Base-by-base conservation (phyloP, 225 moss, liverwort and hornwort species). In the Takakia lepidozioides region DNA sequence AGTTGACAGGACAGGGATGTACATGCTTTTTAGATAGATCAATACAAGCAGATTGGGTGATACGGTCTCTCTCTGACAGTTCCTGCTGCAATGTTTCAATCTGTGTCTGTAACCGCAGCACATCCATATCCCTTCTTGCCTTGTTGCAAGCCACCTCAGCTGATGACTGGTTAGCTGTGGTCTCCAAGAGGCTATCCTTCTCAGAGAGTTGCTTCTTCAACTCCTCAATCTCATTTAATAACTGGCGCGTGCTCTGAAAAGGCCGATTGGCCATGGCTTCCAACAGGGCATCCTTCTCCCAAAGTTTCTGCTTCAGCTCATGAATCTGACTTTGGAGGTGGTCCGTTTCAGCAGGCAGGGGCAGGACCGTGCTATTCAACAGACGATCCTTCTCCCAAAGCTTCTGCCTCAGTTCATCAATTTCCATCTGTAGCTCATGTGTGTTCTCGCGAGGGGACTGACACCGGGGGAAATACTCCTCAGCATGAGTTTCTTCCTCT, bases 321-420 rank as follows among this genome's bases (percentile, higher is more conserved):
- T 50, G 28, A 26, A 50, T 50, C 49, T 50, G 25, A 19, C 26
- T 50, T 19, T 27, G 49, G 19, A 50, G 18, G n/a, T n/a, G n/a
- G n/a, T n/a, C n/a, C n/a, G n/a, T n/a, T n/a, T n/a, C n/a, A n/a
- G n/a, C 32, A 32, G 32, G 32, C 7, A 11, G 32, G 11, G 32
- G 0, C 32, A 6, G 32, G 11, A 7, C 70, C 26, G 70, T 67
- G 4, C 73, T 79, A 43, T 82, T 65, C 42, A 82, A 58, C 16
- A 82, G 61, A 50, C 67, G 66, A 48, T 82, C 81, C 48, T 82
- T 79, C 57, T 79, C 79, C 79, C 79, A 82, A 46, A 72, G 48
- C 51, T 82, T 82, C 67, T 72, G 81, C 60, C 73, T 76, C 49
- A 82, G 45, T 55, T 82, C 76, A 60, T 73, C 73, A 23, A 77